These are phyloP conservation scores for Phoma sp. DNA, from an alignment of 2,329 filamentous ascomycete species.

Conservation along the genomic window DNA sequence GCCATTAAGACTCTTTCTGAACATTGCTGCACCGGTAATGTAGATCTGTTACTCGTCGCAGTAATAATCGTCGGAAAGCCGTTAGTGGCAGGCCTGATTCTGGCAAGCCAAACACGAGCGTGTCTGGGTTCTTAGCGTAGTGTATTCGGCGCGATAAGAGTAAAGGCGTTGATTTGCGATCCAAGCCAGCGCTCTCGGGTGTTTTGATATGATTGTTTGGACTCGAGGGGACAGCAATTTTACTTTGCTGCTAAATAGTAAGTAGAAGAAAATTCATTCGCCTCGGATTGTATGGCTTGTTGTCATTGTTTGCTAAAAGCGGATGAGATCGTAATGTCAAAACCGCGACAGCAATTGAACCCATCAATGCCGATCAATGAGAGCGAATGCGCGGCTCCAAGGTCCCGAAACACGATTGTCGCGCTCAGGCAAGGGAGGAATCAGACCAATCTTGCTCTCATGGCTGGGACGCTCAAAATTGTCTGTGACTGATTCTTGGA, in stretches of 20 bases:
- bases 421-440: conserved; percentile 7
- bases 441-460: conserved; percentile 11
- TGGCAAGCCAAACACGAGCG: neutral
- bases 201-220: too few species aligned
- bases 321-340: too few species aligned
- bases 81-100: neutral
- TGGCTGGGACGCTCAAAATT: conserved; percentile 7
- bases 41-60: neutral
- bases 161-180: too few species aligned
- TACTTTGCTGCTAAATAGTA: too few species aligned
- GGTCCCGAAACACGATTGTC: conserved; percentile 17
- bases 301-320: too few species aligned
- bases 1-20: neutral
- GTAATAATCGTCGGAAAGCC: neutral
- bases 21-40: neutral
- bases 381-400: conserved; percentile 19
- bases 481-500: neutral
- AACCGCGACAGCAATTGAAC: too few species aligned
- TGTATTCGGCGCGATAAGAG: too few species aligned
- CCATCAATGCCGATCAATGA: conserved; percentile 10
- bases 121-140: neutral
- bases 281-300: too few species aligned
- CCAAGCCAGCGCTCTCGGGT: too few species aligned
- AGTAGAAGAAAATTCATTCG: too few species aligned
- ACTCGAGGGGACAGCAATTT: too few species aligned